Base-by-base conservation (phyloP, 768 basidiomycete genomes). In the Boletus rufocinnamomeus region DNA sequence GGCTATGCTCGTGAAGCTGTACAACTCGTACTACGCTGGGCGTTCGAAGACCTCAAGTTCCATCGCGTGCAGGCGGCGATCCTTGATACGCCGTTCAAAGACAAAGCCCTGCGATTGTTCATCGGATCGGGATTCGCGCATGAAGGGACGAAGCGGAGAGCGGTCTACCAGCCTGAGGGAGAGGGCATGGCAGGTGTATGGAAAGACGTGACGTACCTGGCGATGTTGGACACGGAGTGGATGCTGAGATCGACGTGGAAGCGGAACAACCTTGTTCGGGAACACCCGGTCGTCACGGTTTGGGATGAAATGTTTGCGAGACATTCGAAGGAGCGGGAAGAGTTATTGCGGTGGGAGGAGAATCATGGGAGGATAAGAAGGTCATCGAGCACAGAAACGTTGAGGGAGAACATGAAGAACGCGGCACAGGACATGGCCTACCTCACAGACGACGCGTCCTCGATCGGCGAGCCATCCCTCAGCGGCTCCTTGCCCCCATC, bases 251-350 rank as follows among this genome's bases (percentile, higher is more conserved):
- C 59, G 14, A 66, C 67, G 47, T 64, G 73, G 56, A 68, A 63
- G 23, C 45, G 27, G 5, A 23, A 44, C 2, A 53, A 40, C 23
- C 28, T 9, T 19, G 2, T 10, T 7, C 66, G 19, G 6, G 41
- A 54, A 11, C 37, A 45, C 3, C 73, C 79, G 0, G 76, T 79
- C 0, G 65, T 69, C 41, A 77, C 79, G 1, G 66, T 82, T 4
- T 88, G 87, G 87, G 86, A 87, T 52, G 86, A 85, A 64, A 73
- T 88, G 52, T 75, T 88, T 45, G 57, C 69, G 21, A 79, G 86
- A 25, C 86, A 88, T 63, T 73, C 82, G 57, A 72, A 74, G 44
- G 86, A 88, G 71, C 75, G 81, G 35, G 82, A 85, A 58, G 82
- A 82, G 51, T 67, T 88, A 23, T 53, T 85, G 50, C 71, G 68